These are phyloP conservation scores for Thyridium curvatum DNA, from an alignment of 2,329 filamentous ascomycete species.

Conservation along the genomic window DNA sequence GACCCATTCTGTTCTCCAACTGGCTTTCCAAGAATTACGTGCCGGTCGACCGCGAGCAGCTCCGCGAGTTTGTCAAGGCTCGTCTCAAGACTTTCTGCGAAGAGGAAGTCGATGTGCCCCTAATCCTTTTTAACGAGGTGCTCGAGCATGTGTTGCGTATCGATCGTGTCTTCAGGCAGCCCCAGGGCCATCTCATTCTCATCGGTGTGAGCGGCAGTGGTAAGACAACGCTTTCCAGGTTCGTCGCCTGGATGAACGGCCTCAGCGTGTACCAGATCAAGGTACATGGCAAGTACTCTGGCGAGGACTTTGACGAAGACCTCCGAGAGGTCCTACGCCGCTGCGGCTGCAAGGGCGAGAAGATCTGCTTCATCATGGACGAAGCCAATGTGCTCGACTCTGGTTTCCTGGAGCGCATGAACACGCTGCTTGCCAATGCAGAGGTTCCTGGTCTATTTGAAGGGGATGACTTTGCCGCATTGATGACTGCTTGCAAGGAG, in stretches of 20 bases:
- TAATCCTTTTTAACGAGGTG: conserved; percentile 99
- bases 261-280: conserved; percentile 99
- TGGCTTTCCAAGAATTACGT: conserved; percentile 99
- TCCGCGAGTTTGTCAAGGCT: conserved; percentile 96
- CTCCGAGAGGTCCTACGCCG: conserved; percentile 86
- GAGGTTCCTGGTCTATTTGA: conserved; percentile 98
- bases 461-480: conserved; percentile 94
- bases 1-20: conserved; percentile 96
- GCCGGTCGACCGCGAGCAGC: conserved; percentile 87
- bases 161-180: conserved; percentile 96
- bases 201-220: conserved; percentile 98
- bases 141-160: conserved; percentile 97
- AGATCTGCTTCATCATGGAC: conserved; percentile 99
- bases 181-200: conserved; percentile 94
- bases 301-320: conserved; percentile 98
- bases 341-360: conserved; percentile 95
- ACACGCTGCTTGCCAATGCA: conserved; percentile 96
- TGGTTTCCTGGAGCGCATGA: conserved; percentile 98
- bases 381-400: conserved; percentile 98
- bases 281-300: conserved; percentile 96
- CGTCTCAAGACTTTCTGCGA: conserved; percentile 97
- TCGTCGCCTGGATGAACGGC: conserved; percentile 99
- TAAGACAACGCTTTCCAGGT: conserved; percentile 95
- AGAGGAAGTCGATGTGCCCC: conserved; percentile 95
- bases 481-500: conserved; percentile 99